These are phyloP conservation scores for Macrophomina tecta DNA, from an alignment of 2,329 filamentous ascomycete genomes.

Conservation along the genomic window DNA sequence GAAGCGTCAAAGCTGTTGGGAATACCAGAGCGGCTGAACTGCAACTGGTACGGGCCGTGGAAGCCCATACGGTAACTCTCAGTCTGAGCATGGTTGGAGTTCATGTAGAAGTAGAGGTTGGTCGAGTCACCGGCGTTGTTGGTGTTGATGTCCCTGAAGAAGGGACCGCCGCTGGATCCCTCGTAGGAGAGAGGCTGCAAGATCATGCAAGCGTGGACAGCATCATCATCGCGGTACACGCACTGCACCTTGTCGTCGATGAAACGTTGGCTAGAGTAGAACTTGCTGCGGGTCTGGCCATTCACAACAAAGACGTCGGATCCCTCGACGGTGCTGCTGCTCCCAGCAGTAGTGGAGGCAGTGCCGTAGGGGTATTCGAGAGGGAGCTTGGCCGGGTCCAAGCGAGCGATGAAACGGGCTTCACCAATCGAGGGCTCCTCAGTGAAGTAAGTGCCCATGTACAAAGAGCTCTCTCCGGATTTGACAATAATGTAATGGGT, in stretches of 20 bases:
- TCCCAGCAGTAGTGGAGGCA: conserved; percentile 62
- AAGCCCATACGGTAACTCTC: conserved; percentile 67
- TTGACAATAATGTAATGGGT: conserved; percentile 69
- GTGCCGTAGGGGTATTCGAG: conserved; percentile 45
- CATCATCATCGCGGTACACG: conserved; percentile 56
- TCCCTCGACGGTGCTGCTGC: conserved; percentile 60
- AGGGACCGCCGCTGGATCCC: conserved; percentile 70
- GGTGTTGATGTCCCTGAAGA: conserved; percentile 66
- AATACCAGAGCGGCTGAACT: conserved; percentile 64
- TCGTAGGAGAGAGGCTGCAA: conserved; percentile 61
- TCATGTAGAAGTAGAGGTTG: conserved; percentile 72
- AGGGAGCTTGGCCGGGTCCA: conserved; percentile 54
- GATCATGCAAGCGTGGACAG: conserved; percentile 66
- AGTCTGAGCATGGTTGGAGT: conserved; percentile 58
- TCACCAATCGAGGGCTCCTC: conserved; percentile 54
- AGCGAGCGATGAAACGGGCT: conserved; percentile 68
- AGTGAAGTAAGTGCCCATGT: conserved; percentile 63
- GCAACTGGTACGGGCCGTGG: conserved; percentile 69
- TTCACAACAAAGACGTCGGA: conserved; percentile 60
- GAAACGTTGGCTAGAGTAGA: conserved; percentile 72
- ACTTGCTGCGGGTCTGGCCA: conserved; percentile 71
- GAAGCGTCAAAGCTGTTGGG: conserved; percentile 59
- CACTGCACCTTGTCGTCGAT: conserved; percentile 72
- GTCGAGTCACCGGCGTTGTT: conserved; percentile 67
- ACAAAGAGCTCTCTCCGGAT: conserved; percentile 63